Base-by-base conservation (phyloP, 225 moss, liverwort and hornwort species). In the Sphagnum contortum region DNA sequence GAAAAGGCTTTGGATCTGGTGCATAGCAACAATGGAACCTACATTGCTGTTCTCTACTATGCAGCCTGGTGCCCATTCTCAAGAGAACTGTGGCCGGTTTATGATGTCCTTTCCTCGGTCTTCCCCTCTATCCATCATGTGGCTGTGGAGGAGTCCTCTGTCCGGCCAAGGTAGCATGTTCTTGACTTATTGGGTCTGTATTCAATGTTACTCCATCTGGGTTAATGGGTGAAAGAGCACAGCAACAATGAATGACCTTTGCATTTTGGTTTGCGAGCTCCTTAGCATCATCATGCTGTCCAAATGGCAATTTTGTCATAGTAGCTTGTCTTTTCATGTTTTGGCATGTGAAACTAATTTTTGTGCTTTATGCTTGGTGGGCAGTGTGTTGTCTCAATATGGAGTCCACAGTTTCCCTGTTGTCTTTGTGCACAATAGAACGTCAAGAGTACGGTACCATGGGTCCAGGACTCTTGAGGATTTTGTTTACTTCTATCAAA, bases 1-100 rank as follows among this genome's bases (percentile, higher is more conserved):
- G 84, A 84, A 56, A 84, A 80, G 59, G 84, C 75, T 6, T 69
- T 84, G 68, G 80, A 84, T 66, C 68, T 84, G 63, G 77, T 84
- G 68, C 84, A 84, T 29, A 71, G 44, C 49, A 73, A 62, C 48
- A 84, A 84, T 71, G 77, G 75, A 61, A 80, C 84, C 51, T 84
- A 80, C 69, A 80, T 84, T 59, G 77, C 80, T 66, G 84, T 84
- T 6, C 80, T 84, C 47, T 77, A 84, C 69, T 80, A 84, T 66
- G 84, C 84, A 64, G 77, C 80, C 48, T 84, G 84, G 84, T 84
- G 84, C 66, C 80, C 84, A n/a, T 84, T 84, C 51, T 84, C 84
- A 47, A 77, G 75, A 71, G 68, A 75, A 68, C 71, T 84, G 64
- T 80, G 84, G 57, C 84, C 77, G 61, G 75, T 80, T 14, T 84